Base-by-base conservation (phyloP, 768 basidiomycete species). In the Leccinum rimulosum region DNA sequence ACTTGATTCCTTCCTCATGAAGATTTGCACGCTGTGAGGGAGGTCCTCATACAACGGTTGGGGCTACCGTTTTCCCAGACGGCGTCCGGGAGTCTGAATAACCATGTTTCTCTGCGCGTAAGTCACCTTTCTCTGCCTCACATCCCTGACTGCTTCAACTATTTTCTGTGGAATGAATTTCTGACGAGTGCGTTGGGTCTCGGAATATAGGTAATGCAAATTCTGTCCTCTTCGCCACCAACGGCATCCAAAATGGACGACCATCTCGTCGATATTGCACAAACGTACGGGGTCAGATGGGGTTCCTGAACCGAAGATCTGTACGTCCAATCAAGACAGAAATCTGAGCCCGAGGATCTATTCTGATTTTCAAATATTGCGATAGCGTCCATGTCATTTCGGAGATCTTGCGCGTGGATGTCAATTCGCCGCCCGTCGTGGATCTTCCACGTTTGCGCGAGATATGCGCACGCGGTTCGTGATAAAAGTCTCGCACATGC, bases 291-390 rank as follows among this genome's bases (percentile, higher is more conserved):
- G 25, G 73, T 90, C 22, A 70, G 79, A 33, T 92, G 22, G 90
- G 90, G 68, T 64, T 8, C 85, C 89, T 11, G 85, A 85, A 60
- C 79, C 80, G 80, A 86, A 64, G 82, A 89, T 59, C 78, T 85
- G 90, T 89, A 51, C 30, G 85, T 67, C 12, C 25, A 19, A 40
- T 51, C 25, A 11, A 7, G 30, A 10, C 31, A 11, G 45, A 27
- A 33, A n/a, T 19, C 4, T 1, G 28, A 27, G 3, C 14, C 19
- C 36, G 38, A 6, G 15, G 35, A 57, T 36, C 14, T 49, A 17
- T 27, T 36, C n/a, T 56, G 43, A 61, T 31, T 36, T 4, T 45
- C 5, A 30, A 43, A 59, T 59, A 22, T 59, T 19, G 50, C 25
- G 35, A 22, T 57, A 89, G 88, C 62, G 69, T 85, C 54, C 76